Evolutionary conservation across 768 basidiomycete species (phyloP).

Genomic region (Leccinum aurantiacum): DNA sequence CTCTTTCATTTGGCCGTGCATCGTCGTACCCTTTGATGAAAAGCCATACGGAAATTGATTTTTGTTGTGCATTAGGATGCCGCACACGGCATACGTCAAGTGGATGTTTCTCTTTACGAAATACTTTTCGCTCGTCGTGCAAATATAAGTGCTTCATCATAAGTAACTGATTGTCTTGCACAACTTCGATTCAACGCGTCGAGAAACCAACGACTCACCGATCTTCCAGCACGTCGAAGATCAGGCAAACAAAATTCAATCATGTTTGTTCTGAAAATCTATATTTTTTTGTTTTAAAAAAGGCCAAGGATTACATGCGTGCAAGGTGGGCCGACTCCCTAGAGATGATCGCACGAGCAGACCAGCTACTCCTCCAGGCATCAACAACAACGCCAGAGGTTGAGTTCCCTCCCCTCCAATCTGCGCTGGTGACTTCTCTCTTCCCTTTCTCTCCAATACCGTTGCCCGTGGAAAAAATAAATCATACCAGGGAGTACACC

Average conservation of each 20-base stretch:
- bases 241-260: neutral
- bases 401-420: neutral
- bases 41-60: neutral
- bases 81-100: conserved; percentile 18
- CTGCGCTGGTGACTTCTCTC: neutral
- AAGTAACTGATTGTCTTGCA: neutral
- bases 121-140: conserved; percentile 18
- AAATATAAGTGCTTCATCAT: conserved; percentile 13
- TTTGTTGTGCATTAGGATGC: conserved; percentile 10
- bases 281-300: neutral
- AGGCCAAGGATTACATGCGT: neutral
- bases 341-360: neutral
- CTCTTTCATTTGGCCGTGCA: conserved; percentile 26
- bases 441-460: conserved; percentile 8
- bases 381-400: neutral
- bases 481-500: conserved; percentile 21
- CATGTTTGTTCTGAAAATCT: neutral
- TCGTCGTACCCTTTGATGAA: neutral
- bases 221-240: neutral
- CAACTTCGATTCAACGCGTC: neutral
- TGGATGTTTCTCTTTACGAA: conserved; percentile 30
- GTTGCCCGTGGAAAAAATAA: conserved; percentile 13
- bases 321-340: neutral
- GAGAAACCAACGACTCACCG: neutral
- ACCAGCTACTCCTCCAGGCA: neutral